Evolutionary conservation across 2,329 filamentous ascomycete genomes (phyloP).

Genomic region (Hymenoscyphus occultus): DNA sequence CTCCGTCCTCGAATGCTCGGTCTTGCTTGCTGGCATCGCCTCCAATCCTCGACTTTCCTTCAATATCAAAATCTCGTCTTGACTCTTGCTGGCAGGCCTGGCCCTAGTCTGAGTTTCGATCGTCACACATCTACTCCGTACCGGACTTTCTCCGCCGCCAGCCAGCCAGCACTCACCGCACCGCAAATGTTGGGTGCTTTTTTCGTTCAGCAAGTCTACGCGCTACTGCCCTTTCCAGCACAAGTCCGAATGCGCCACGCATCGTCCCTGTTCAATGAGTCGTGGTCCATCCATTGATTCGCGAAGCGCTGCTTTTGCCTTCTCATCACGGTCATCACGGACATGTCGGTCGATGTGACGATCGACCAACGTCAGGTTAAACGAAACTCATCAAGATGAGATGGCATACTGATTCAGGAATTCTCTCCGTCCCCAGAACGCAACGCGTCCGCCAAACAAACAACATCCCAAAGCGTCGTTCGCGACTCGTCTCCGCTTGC

Average conservation of each 20-base stretch:
- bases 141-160: constrained; percentile 1
- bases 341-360: neutral
- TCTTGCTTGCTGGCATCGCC: neutral
- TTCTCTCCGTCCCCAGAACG: neutral
- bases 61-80: neutral
- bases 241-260: constrained; percentile 17
- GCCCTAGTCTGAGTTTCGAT: constrained; percentile 2
- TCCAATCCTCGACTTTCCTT: neutral
- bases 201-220: constrained; percentile 4
- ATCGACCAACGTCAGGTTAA: neutral
- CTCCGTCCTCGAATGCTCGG: no score
- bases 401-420: constrained; percentile 1
- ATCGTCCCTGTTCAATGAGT: constrained; percentile 5
- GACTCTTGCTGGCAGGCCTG: neutral
- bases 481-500: constrained; percentile 8
- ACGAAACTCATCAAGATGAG: neutral
- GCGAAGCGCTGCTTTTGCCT: neutral
- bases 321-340: neutral
- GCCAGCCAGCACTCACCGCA: neutral
- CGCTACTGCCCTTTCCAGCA: constrained; percentile 13
- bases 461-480: neutral
- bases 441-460: neutral
- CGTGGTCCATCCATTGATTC: neutral
- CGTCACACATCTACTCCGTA: neutral
- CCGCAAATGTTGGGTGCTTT: neutral